phyloP scores from a whole-genome alignment of 371 early-diverging fungal genomes.

The Nematocida minor region DNA sequence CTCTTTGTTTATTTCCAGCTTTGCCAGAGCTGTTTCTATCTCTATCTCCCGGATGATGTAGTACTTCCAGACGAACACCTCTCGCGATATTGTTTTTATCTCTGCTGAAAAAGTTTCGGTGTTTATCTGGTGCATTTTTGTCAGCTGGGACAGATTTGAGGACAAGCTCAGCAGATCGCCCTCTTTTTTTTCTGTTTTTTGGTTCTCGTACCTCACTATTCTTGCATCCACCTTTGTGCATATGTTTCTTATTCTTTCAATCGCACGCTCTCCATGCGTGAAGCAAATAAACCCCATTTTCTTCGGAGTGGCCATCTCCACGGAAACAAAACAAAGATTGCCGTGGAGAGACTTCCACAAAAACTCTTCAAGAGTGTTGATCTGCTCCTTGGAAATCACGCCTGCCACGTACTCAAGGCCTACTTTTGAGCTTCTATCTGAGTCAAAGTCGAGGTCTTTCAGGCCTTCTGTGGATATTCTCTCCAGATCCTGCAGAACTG shows the following conservation, averaged over 20 bases:
- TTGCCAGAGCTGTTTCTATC: slow-evolving; percentile 60
- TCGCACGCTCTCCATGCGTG: slow-evolving; percentile 60
- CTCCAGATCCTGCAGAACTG: slow-evolving; percentile 59
- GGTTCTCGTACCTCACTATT: slow-evolving; percentile 30
- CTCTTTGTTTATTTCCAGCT: slow-evolving; percentile 45
- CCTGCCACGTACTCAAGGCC: slow-evolving; percentile 60
- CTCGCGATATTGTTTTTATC: slow-evolving; percentile 32
- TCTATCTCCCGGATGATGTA: slow-evolving; percentile 59
- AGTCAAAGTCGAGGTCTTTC: slow-evolving; percentile 35
- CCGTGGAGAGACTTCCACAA: slow-evolving; percentile 58
- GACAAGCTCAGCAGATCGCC: slow-evolving; percentile 48
- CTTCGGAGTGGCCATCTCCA: slow-evolving; percentile 5
- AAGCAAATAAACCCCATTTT: slow-evolving; percentile 62
- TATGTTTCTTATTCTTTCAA: slow-evolving; percentile 54
- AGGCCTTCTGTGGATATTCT: slow-evolving; percentile 39
- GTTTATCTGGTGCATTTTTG: slow-evolving; percentile 51
- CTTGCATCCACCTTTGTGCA: slow-evolving; percentile 59
- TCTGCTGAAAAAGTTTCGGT: slow-evolving; percentile 50
- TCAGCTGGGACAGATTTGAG: slow-evolving; percentile 52
- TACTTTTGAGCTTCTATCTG: neutral
- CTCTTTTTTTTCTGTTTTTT: slow-evolving; percentile 40
- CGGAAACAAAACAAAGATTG: slow-evolving; percentile 57
- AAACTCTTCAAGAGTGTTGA: slow-evolving; percentile 55
- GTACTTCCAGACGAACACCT: slow-evolving; percentile 54
- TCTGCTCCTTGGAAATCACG: slow-evolving; percentile 59